phyloP scores from a whole-genome alignment of 345 rosid genomes.

The Syzygium jambos region DNA sequence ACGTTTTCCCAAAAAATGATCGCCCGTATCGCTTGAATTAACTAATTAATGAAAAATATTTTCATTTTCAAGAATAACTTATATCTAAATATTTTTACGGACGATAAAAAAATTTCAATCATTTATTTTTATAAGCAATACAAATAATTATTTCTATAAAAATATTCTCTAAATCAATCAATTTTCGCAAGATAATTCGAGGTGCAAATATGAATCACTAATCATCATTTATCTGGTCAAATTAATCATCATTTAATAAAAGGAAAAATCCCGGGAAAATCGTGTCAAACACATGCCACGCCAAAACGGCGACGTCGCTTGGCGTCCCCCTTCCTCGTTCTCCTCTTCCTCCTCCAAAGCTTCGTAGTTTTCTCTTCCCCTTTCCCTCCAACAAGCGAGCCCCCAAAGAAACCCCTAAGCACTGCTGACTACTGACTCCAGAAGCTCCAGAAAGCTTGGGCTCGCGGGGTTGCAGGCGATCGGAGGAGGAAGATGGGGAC shows the following conservation, averaged over 20 bases:
- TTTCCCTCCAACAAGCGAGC: not conserved
- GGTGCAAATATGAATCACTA: not conserved
- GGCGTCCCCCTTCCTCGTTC: no score
- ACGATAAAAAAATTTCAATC: not conserved
- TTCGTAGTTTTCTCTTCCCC: not conserved
- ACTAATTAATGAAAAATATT: not conserved
- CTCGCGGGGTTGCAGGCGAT: not conserved
- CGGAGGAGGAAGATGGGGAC: conserved; percentile 58
- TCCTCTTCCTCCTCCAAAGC: not conserved
- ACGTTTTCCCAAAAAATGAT: no score
- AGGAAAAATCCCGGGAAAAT: not conserved
- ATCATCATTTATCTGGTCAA: not conserved
- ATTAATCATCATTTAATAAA: not conserved
- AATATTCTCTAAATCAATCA: no score
- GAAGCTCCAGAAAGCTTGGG: not conserved
- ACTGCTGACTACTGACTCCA: not conserved
- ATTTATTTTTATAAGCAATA: no score
- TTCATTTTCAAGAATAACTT: not conserved
- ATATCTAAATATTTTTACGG: not conserved
- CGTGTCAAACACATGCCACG: not conserved
- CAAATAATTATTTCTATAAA: no score
- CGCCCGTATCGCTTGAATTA: accelerated
- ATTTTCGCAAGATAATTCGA: no score
- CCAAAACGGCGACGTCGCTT: not conserved
- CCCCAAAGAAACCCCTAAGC: not conserved